Percentiles rank a stretch among this genome's conserved stretches.
phyloP scores from a whole-genome alignment of 225 moss, liverwort and hornwort species.

The Sphagnum tenellum region DNA sequence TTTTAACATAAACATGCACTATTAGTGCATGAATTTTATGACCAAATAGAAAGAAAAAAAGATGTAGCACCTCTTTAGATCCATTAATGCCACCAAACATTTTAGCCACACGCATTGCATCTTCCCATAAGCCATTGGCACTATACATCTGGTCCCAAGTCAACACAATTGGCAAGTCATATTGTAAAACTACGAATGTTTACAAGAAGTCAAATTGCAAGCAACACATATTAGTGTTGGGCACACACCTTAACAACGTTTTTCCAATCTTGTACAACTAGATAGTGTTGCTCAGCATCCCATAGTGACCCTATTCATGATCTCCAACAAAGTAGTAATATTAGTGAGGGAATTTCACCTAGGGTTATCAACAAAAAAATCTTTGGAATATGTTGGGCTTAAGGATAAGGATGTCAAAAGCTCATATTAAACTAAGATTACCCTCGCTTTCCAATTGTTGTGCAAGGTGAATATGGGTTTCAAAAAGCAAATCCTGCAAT shows the following conservation, averaged over 20 bases:
- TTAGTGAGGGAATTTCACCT: no score
- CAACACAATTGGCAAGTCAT: neutral
- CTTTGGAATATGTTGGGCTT: no score
- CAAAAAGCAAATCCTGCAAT: constrained; percentile 59
- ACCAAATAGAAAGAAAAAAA: neutral
- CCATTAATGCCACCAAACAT: constrained; percentile 66
- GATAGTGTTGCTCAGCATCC: constrained; percentile 83
- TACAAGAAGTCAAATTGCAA: neutral
- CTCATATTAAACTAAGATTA: neutral
- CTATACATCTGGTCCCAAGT: constrained; percentile 71
- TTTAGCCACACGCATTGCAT: constrained; percentile 93
- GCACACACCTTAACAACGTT: constrained; percentile 60
- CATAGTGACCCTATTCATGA: constrained; percentile 46
- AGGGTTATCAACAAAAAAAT: no score
- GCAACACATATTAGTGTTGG: neutral
- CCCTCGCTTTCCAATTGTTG: constrained; percentile 83
- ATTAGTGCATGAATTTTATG: neutral
- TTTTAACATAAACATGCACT: no score
- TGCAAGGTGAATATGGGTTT: constrained; percentile 70
- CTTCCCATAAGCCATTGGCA: constrained; percentile 74
- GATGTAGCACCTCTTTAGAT: constrained; percentile 49
- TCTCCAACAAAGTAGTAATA: neutral
- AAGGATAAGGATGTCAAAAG: no score
- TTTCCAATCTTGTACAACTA: constrained; percentile 80
- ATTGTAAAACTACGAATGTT: neutral